Evolutionary conservation across 208 protist species (phyloP), one percentile per base, ranked within the genome.

Genomic region (Leishmania guyanensis): DNA sequence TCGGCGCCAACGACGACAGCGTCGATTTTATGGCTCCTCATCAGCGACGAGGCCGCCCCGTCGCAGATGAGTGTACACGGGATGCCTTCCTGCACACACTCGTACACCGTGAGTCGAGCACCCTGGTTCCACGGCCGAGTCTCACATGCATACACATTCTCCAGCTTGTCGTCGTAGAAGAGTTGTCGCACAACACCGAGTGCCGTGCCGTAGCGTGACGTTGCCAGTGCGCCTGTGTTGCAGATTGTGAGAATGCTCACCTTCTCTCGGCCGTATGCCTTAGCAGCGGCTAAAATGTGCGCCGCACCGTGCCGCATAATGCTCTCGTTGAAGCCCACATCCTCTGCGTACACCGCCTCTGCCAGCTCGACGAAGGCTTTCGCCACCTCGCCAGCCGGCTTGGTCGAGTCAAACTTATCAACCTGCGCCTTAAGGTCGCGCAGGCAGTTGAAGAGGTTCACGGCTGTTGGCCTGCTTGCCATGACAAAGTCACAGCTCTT

Each of bases 41-140:
- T 95, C 16, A 97, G 80, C 3, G 93, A 90, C 0, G 91, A 78
- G n/a, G 88, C 97, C 60, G 97, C 97, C 39, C 93, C 92, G 84
- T 99, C 98, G 72, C 91, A 93, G 81, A 99, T 96, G 33, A 99
- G 89, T 5, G 97, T 98, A 78, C 89, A 94, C 16, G 96, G 96
- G 68, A 99, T 98, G 58, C 91, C 82, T 76, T 98, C 96, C 82
- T 94, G 88, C 64, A 98, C 94, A 72, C 98, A 98, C 87, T 99
- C 98, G 81, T 97, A 99, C n/a, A 98, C 95, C 29, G 98, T 99
- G 51, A 99, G 91, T 6, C 98, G 90, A 6, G 95, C 91, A 29
- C 98, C 98, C 78, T 99, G 98, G 88, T 98, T 98, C 91, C 98
- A 99, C 70, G 97, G 98, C 46, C 98, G 95, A 43, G 98, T 99